phyloP scores from a whole-genome alignment of 345 rosid species.

The Gossypium stocksii region DNA sequence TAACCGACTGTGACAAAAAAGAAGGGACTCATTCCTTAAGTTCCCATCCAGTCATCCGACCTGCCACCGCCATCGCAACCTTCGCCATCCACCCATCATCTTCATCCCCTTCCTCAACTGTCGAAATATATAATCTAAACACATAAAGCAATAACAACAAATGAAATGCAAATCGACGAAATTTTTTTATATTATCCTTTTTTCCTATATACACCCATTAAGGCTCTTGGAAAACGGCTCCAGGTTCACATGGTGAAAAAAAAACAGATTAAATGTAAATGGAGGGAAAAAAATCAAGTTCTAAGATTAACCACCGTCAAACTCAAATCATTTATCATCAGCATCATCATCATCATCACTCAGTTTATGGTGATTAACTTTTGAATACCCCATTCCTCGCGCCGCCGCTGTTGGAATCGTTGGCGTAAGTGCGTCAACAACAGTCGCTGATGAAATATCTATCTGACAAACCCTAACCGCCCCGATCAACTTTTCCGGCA shows the following conservation, averaged over 20 bases:
- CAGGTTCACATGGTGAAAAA: neutral
- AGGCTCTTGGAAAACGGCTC: too few relatives aligned
- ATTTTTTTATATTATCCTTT: neutral
- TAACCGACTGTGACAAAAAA: too few relatives aligned
- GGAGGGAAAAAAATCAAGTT: neutral
- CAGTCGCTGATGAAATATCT: constrained; percentile 77
- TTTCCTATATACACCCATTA: constrained; percentile 20
- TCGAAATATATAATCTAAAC: too few relatives aligned
- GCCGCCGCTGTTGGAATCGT: constrained; percentile 13
- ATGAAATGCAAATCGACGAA: neutral
- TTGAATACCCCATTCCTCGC: constrained; percentile 48
- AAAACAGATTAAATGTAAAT: too few relatives aligned
- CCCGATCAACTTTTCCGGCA: constrained; percentile 78
- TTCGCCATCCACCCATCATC: too few relatives aligned
- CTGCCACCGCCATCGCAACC: too few relatives aligned
- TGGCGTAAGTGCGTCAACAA: constrained; percentile 26
- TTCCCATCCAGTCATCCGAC: too few relatives aligned
- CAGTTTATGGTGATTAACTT: constrained; percentile 55
- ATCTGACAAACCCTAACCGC: constrained; percentile 87
- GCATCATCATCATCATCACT: constrained; percentile 14
- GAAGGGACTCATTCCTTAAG: too few relatives aligned
- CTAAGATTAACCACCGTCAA: neutral
- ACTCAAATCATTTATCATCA: neutral
- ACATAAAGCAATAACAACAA: too few relatives aligned
- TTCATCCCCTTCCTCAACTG: too few relatives aligned